Evolutionary conservation across 768 basidiomycete species (phyloP), one percentile per base, ranked within the genome.

Genomic region (Mycena belliarum): DNA sequence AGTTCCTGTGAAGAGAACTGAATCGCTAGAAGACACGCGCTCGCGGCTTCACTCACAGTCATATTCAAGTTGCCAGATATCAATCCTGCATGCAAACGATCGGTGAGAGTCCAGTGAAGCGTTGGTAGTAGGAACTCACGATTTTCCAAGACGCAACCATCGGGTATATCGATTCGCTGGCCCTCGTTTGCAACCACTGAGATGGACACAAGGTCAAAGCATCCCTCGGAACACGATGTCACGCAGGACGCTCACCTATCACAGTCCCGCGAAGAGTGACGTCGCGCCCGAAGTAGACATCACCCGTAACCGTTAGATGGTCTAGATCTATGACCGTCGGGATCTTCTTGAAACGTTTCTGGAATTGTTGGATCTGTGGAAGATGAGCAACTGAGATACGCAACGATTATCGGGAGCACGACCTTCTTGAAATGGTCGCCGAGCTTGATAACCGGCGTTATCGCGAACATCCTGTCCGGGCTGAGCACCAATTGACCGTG

Each of bases 341-440:
- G 66, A 96, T 95, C 73, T 88, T 91, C 81, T 93, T 91, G 85
- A 98, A 96, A 47, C 94, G 87, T 73, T 92, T 91, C 77, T 95
- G 91, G 81, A 96, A 96, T 70, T 93, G 82, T 65, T 85, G 84
- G 57, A 92, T 89, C 87, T 87, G 57, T 37, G 45, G 5, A 20
- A 33, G 35, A 33, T 44, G 28, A 50, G 33, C 44, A 25, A 51
- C 20, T 18, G 20, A 57, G 0, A 32, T 32, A 32, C 29, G 12
- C 29, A 32, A 32, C 12, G 12, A 32, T 32, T 32, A 12, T 32
- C 12, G 29, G 29, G 12, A 32, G 29, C 6, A 32, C 29, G 29
- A 91, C 90, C 85, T 93, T 95, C 82, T 95, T 97, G 85, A 98
- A 97, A 70, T 91, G 90, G 72, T 95, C 93, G 38, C 95, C 94